phyloP scores from a whole-genome alignment of 768 basidiomycete species.

The Mycena crocata region DNA sequence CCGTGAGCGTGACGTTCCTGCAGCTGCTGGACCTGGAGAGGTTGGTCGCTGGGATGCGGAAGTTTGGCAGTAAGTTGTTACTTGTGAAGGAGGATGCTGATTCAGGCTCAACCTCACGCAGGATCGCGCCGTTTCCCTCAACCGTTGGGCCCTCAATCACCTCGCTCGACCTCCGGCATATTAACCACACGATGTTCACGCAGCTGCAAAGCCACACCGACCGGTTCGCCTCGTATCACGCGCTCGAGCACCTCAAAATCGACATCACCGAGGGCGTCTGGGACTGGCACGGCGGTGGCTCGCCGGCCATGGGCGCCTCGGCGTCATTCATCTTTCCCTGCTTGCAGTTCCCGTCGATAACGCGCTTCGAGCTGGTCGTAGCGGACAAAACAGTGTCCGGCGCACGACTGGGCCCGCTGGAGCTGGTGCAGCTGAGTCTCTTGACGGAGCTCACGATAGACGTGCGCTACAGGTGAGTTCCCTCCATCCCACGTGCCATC shows the following conservation, averaged over 20 bases:
- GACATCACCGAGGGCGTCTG: conserved; percentile 39
- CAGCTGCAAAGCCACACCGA: conserved; percentile 12
- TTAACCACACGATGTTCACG: conserved; percentile 25
- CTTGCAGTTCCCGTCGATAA: conserved; percentile 36
- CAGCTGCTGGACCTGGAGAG: not conserved
- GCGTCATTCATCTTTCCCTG: conserved; percentile 22
- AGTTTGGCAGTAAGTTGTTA: conserved; percentile 22
- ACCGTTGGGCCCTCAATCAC: conserved; percentile 25
- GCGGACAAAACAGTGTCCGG: conserved; percentile 31
- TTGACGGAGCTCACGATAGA: conserved; percentile 32
- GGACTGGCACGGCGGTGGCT: conserved; percentile 36
- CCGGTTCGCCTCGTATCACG: conserved; percentile 26
- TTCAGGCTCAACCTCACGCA: not conserved
- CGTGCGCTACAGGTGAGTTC: conserved; percentile 35
- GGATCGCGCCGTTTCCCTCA: conserved; percentile 20
- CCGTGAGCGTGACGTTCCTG: not conserved
- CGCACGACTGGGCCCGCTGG: conserved; percentile 30
- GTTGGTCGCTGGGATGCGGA: conserved; percentile 21
- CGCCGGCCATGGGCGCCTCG: conserved; percentile 35
- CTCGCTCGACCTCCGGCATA: conserved; percentile 27
- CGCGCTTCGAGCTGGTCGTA: conserved; percentile 34
- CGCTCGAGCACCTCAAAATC: conserved; percentile 30
- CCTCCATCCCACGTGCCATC: not conserved
- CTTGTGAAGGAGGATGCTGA: no score
- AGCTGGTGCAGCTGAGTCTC: conserved; percentile 29